Base-by-base conservation (phyloP, 2,329 filamentous ascomycete species). In the Leptodontidium sp. region DNA sequence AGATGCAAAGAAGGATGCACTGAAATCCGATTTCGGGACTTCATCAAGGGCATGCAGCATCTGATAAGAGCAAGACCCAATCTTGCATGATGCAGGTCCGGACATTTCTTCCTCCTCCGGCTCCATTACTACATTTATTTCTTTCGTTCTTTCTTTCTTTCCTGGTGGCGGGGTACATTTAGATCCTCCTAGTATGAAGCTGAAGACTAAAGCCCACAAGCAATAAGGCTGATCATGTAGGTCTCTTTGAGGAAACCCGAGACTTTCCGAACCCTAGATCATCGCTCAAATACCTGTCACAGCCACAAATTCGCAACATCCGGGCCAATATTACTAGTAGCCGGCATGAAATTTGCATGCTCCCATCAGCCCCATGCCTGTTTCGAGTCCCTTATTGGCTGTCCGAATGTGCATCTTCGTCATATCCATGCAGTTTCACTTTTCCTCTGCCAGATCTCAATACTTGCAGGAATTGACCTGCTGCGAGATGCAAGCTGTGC, bases 21-120 rank as follows among this genome's bases (percentile, higher is more conserved):
- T 24, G 12, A 24, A 17, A 63, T 65, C 55, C 7, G 55, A 59
- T 62, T 57, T 65, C 61, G 61, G 24, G 29, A 32, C 59, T 26
- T 26, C n/a, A 21, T 12, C 61, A 67, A 21, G 65, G 68, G 57
- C 62, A 32, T 49, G 61, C 65, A 65, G 49, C 35, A 70, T 67
- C 65, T 57, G 45, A 26, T 24, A 64, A 14, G n/a, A 43, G 29
- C 57, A 32, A n/a, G 43, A 29, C 21, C 11, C 32, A 29, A 40
- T 45, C 45, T 40, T 55, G 61, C n/a, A 61, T 38, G 50, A 50
- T 61, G 38, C 52, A 47, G 52, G 61, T 52, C 26, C 45, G 47
- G 32, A 15, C 59, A 62, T 50, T n/a, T 49, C 29, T 3, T 32
- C 6, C 29, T 32, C 29, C 29, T 32, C 29, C 29, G 29, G 6